phyloP scores from a whole-genome alignment of 441 rosid genomes.

The Jatropha podagrica region DNA sequence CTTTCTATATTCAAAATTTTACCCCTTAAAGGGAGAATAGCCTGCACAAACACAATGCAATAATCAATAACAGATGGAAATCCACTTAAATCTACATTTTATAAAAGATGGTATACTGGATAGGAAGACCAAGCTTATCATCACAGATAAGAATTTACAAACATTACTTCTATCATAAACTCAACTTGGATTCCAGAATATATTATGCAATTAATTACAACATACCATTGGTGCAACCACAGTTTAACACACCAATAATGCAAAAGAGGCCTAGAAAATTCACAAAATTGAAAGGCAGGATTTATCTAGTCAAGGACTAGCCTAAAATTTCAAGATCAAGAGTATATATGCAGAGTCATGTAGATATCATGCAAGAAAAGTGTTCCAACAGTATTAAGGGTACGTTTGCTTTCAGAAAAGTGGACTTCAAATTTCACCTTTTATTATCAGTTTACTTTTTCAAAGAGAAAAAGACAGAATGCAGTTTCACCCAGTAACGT shows the following conservation, averaged over 20 bases:
- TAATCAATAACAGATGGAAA: conserved; percentile 4
- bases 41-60: conserved; percentile 45
- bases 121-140: not conserved
- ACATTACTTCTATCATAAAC: not conserved
- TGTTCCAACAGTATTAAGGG: not conserved
- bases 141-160: not conserved
- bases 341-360: not conserved
- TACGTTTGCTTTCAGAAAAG: not conserved
- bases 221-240: not conserved
- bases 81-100: not conserved
- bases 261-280: not conserved
- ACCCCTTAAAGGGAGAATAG: conserved; percentile 96
- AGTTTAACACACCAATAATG: not conserved
- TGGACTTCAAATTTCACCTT: not conserved
- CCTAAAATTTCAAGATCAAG: not conserved
- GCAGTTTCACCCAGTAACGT: not conserved
- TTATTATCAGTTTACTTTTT: not conserved
- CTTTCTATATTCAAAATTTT: conserved; percentile 92
- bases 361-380: not conserved
- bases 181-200: not conserved
- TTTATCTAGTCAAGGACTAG: not conserved
- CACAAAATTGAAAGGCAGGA: not conserved
- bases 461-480: not conserved
- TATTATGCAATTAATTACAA: not conserved
- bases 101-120: not conserved